Conservation (phyloP, 208 protist genomes). For the Leishmania mexicana region DNA sequence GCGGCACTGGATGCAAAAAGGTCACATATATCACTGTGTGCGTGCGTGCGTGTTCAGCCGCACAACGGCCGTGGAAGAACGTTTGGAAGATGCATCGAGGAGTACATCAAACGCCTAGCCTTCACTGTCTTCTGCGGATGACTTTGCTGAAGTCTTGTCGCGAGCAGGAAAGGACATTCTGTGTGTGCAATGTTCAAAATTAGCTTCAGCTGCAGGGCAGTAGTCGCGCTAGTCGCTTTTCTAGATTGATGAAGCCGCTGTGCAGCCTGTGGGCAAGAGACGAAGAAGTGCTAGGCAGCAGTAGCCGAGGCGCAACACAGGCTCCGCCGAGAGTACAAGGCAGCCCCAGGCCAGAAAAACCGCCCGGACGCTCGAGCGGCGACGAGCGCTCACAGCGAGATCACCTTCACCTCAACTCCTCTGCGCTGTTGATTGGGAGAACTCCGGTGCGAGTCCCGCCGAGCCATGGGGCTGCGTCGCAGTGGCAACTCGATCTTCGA, state of each 20-base stretch:
- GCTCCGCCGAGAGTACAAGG: background rate
- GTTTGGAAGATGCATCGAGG: no score
- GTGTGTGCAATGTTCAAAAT: background rate
- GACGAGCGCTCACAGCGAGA: background rate
- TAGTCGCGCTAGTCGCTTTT: background rate
- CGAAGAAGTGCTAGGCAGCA: background rate
- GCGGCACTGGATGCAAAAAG: no score
- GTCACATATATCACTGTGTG: no score
- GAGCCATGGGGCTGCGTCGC: background rate
- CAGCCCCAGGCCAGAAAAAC: background rate
- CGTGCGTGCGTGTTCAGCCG: no score
- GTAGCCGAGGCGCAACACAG: background rate
- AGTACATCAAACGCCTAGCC: no score
- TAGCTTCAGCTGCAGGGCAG: no score
- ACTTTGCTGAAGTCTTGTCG: no score
- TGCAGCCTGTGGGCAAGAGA: background rate
- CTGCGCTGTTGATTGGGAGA: background rate
- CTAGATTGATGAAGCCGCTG: background rate
- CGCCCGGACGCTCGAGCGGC: background rate
- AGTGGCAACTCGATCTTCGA: conserved; percentile 25
- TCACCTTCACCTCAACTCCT: background rate
- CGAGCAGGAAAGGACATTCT: background rate
- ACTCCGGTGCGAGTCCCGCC: background rate
- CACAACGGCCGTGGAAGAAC: no score
- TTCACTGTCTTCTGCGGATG: no score